Percentiles rank a stretch among this genome's conserved stretches.
Conservation (phyloP, 2,329 filamentous ascomycete genomes). For the Emericellopsis atlantica region DNA sequence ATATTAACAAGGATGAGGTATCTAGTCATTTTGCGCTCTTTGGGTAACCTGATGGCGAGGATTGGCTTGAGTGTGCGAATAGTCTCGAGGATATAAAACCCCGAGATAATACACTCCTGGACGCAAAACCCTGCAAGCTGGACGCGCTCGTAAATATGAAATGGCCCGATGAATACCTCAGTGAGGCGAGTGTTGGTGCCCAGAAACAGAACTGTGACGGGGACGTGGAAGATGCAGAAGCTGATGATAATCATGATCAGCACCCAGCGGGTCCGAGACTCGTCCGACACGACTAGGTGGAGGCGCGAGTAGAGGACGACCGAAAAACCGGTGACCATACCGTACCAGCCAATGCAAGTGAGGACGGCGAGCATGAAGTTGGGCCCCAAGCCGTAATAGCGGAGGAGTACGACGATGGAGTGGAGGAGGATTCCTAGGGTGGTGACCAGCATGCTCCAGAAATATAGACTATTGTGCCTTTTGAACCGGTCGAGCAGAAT, state of each 20-base stretch:
- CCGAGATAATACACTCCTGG: slow-evolving; percentile 40
- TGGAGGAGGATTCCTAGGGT: slow-evolving; percentile 22
- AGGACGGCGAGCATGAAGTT: slow-evolving; percentile 3
- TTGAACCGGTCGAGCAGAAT: slow-evolving; percentile 15
- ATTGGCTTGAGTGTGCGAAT: slow-evolving; percentile 28
- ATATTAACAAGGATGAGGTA: slow-evolving; percentile 27
- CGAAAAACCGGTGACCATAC: slow-evolving; percentile 49
- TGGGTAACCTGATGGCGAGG: neutral
- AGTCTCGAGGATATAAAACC: slow-evolving; percentile 40
- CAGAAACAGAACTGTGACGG: slow-evolving; percentile 41
- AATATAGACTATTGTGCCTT: slow-evolving; percentile 20
- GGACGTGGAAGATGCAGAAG: slow-evolving; percentile 36
- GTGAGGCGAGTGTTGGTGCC: slow-evolving; percentile 25
- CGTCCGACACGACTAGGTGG: slow-evolving; percentile 42
- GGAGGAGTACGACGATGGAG: slow-evolving; percentile 30
- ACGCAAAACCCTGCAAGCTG: slow-evolving; percentile 43
- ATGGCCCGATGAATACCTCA: slow-evolving; percentile 12
- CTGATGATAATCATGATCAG: slow-evolving; percentile 46
- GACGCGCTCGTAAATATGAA: slow-evolving; percentile 37
- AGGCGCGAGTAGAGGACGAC: slow-evolving; percentile 51
- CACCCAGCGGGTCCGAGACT: slow-evolving; percentile 31
- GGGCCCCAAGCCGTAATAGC: slow-evolving; percentile 11
- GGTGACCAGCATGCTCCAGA: slow-evolving; percentile 22
- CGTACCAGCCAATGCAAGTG: slow-evolving; percentile 14
- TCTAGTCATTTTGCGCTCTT: slow-evolving; percentile 4